These are phyloP conservation scores for Calycina herbarum DNA, from an alignment of 2,329 filamentous ascomycete species.

Conservation along the genomic window DNA sequence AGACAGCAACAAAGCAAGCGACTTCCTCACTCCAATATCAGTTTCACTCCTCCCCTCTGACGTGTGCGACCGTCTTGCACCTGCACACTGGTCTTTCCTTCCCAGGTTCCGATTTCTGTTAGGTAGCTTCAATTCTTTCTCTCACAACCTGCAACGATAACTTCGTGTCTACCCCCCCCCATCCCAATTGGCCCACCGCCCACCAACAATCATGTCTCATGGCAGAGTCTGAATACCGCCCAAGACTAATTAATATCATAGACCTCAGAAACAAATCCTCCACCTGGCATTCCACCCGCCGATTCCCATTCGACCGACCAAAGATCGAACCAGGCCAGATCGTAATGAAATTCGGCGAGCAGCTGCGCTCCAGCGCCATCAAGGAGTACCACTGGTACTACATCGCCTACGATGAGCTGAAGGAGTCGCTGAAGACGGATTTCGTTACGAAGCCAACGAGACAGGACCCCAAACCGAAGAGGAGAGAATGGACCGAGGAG, in stretches of 20 bases:
- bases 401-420: constrained; percentile 94
- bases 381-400: constrained; percentile 98
- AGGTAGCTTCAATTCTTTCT: too few relatives aligned
- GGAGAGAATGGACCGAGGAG: constrained; percentile 80
- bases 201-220: neutral
- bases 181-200: neutral
- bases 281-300: constrained; percentile 22
- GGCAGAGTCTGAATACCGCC: neutral
- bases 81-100: too few relatives aligned
- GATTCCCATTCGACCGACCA: constrained; percentile 11
- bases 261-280: constrained; percentile 28
- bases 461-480: constrained; percentile 48
- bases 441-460: constrained; percentile 54
- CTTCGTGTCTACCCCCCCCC: neutral
- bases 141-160: neutral
- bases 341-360: constrained; percentile 88
- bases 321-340: constrained; percentile 48
- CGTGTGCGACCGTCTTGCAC: too few relatives aligned
- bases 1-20: neutral
- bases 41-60: neutral
- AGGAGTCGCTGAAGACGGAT: constrained; percentile 77
- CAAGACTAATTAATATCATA: constrained; percentile 31
- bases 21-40: constrained; percentile 1
- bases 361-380: constrained; percentile 92
- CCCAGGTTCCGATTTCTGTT: too few relatives aligned